Percentiles rank a stretch among this genome's conserved stretches.
These are phyloP conservation scores for Schwanniomyces polymorphus DNA, from an alignment of 805 yeast species.

Conservation along the genomic window DNA sequence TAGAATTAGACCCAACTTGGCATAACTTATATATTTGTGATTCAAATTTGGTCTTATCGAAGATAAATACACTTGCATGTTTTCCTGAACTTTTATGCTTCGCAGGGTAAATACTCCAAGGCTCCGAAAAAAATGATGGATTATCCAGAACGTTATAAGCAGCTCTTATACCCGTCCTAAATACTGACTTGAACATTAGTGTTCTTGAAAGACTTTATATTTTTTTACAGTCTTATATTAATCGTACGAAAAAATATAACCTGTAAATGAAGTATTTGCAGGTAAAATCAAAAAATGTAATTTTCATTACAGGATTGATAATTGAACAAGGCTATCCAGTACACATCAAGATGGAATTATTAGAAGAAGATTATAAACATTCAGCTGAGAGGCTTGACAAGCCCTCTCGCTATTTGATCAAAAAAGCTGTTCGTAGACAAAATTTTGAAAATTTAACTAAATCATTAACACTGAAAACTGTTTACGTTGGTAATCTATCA, in stretches of 20 bases:
- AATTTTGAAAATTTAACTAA: constrained; percentile 61
- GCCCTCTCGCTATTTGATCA: constrained; percentile 68
- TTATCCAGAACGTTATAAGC: constrained; percentile 68
- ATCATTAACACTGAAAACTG: constrained; percentile 67
- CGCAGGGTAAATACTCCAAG: constrained; percentile 88
- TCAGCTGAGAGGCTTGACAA: constrained; percentile 68
- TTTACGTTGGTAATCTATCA: constrained; percentile 89
- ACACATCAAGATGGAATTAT: constrained; percentile 29
- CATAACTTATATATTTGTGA: constrained; percentile 43
- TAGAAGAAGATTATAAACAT: constrained; percentile 52
- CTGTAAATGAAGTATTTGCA: background rate
- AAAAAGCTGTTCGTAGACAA: constrained; percentile 58
- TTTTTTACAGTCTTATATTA: background rate
- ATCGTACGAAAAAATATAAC: background rate
- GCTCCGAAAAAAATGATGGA: constrained; percentile 71
- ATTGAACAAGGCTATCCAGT: no score
- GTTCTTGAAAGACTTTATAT: background rate
- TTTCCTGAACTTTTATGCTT: constrained; percentile 62
- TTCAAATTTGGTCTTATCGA: constrained; percentile 79
- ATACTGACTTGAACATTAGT: constrained; percentile 53
- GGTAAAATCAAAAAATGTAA: background rate
- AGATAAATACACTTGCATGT: constrained; percentile 78
- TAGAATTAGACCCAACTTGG: constrained; percentile 29
- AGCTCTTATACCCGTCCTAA: constrained; percentile 61
- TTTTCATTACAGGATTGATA: no score